Percentiles rank a stretch among this genome's conserved stretches.
These are phyloP conservation scores for Trichoderma sp. DNA, from an alignment of 2,329 filamentous ascomycete species.

Conservation along the genomic window DNA sequence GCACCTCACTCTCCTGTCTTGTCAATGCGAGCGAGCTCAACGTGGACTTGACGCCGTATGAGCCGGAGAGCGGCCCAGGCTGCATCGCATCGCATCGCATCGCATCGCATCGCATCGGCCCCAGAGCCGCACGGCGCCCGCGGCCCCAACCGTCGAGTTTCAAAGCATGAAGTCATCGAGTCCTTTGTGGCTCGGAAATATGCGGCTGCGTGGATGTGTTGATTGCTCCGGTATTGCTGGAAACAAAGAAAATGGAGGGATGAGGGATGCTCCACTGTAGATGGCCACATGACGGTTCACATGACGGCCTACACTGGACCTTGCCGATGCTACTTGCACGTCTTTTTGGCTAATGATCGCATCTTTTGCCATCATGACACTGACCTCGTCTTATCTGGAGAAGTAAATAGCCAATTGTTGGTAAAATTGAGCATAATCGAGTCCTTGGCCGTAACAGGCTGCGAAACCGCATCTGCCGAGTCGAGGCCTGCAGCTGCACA, in stretches of 20 bases:
- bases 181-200: neutral
- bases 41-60: neutral
- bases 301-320: neutral
- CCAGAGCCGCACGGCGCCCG: neutral
- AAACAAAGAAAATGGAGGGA: neutral
- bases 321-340: neutral
- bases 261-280: neutral
- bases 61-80: neutral
- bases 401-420: too few relatives aligned
- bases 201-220: neutral
- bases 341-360: neutral
- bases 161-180: neutral
- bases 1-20: neutral
- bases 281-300: slow-evolving; percentile 5
- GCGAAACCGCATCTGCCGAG: neutral
- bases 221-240: neutral
- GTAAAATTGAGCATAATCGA: too few relatives aligned
- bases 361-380: neutral
- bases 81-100: neutral
- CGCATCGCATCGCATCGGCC: neutral
- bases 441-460: neutral
- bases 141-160: neutral
- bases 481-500: slow-evolving; percentile 4
- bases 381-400: neutral
- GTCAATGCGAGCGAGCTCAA: neutral